Percentiles rank a stretch among this genome's conserved stretches.
These are phyloP conservation scores for Phytomonas francai DNA, from an alignment of 208 protist species.

Conservation along the genomic window DNA sequence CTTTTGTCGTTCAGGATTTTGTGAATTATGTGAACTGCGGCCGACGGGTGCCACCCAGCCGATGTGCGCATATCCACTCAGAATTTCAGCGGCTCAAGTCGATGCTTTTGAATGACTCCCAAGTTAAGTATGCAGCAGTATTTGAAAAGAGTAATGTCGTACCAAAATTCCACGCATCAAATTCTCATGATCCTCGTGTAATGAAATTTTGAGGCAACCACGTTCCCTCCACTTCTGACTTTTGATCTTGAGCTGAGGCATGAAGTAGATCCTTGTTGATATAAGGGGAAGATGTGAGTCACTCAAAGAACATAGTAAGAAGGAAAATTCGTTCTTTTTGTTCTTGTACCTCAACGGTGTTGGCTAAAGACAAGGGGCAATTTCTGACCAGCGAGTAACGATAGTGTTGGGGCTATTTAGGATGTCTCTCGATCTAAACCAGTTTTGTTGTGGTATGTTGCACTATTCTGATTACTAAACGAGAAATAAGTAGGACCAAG, in stretches of 20 bases:
- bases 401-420: neutral
- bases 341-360: neutral
- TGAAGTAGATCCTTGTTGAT: neutral
- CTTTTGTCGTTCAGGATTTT: slow-evolving; percentile 85
- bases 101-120: slow-evolving; percentile 32
- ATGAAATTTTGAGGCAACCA: slow-evolving; percentile 25
- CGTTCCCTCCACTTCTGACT: neutral
- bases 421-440: neutral
- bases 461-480: neutral
- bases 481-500: neutral
- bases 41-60: slow-evolving; percentile 39
- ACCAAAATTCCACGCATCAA: slow-evolving; percentile 28
- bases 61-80: slow-evolving; percentile 34
- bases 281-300: neutral
- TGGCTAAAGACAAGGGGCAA: neutral
- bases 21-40: slow-evolving; percentile 88
- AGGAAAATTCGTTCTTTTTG: neutral
- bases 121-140: slow-evolving; percentile 34
- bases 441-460: neutral
- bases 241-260: neutral
- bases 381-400: neutral
- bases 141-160: slow-evolving; percentile 45
- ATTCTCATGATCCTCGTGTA: slow-evolving; percentile 46
- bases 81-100: slow-evolving; percentile 56
- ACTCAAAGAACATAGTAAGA: neutral